These are phyloP conservation scores for Alternaria sp. DNA, from an alignment of 2,329 filamentous ascomycete species.

Conservation along the genomic window DNA sequence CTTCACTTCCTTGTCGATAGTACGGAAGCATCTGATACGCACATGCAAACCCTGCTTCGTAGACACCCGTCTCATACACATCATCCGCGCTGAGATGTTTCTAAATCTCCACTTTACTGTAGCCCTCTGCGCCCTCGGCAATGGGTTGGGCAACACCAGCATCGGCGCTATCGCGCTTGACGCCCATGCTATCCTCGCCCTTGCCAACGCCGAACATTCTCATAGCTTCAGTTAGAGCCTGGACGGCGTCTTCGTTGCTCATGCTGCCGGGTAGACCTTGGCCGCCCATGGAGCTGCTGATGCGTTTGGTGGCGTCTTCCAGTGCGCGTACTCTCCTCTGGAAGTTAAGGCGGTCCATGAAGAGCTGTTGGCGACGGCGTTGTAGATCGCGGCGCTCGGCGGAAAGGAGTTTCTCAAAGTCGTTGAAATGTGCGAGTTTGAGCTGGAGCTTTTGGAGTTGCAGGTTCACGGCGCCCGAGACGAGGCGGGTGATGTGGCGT, in stretches of 20 bases:
- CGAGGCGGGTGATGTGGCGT: conserved; percentile 91
- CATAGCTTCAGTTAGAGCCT: conserved; percentile 48
- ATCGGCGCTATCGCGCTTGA: conserved; percentile 42
- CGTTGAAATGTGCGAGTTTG: conserved; percentile 94
- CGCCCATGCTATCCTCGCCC: conserved; percentile 48
- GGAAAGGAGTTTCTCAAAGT: conserved; percentile 91
- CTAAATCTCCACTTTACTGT: conserved; percentile 48
- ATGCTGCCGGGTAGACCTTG: conserved; percentile 45
- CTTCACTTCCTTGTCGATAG: not conserved
- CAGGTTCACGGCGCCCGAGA: conserved; percentile 90
- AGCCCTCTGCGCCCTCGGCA: conserved; percentile 46
- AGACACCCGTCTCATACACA: not conserved
- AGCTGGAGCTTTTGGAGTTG: conserved; percentile 95
- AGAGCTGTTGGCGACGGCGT: conserved; percentile 88
- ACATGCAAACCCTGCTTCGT: not conserved
- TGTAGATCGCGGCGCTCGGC: conserved; percentile 94
- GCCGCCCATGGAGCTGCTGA: conserved; percentile 40
- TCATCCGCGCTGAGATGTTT: not conserved
- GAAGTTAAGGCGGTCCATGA: conserved; percentile 89
- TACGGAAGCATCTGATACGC: conserved; percentile 1
- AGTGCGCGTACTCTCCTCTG: conserved; percentile 85
- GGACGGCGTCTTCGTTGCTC: conserved; percentile 46
- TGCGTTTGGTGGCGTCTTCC: conserved; percentile 74
- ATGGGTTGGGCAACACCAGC: conserved; percentile 41
- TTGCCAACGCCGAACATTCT: conserved; percentile 48